Evolutionary conservation across 2,329 filamentous ascomycete genomes (phyloP).

Genomic region (Fusarium acutatum): DNA sequence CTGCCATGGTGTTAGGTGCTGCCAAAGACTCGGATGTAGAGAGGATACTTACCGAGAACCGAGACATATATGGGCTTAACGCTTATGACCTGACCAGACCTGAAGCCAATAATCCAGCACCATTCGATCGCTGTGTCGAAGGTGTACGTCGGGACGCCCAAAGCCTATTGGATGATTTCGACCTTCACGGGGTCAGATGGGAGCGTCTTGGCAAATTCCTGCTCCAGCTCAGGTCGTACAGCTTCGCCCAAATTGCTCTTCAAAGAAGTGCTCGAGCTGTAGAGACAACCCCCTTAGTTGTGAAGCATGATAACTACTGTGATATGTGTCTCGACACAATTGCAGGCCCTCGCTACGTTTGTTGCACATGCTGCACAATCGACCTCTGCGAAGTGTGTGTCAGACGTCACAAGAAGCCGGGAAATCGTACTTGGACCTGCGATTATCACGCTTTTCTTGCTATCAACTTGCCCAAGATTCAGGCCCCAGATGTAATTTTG

Average conservation of each 20-base stretch:
- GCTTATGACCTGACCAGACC: constrained; percentile 5
- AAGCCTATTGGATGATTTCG: constrained; percentile 9
- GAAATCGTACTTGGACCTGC: constrained; percentile 17
- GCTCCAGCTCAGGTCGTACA: constrained; percentile 9
- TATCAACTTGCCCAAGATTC: not conserved
- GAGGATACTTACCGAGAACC: constrained; percentile 3
- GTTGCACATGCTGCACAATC: constrained; percentile 6
- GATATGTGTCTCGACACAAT: constrained; percentile 16
- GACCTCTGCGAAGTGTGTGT: constrained; percentile 15
- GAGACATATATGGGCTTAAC: constrained; percentile 24
- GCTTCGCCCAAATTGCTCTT: constrained; percentile 22
- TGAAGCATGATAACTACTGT: constrained; percentile 16
- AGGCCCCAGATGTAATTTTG: not conserved
- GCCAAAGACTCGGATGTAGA: constrained; percentile 7
- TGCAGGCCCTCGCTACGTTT: not conserved
- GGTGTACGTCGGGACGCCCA: constrained; percentile 6
- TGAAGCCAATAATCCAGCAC: not conserved
- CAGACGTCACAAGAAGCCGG: not conserved
- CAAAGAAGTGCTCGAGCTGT: constrained; percentile 3
- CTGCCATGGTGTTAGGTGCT: constrained; percentile 11
- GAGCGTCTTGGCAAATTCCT: constrained; percentile 21
- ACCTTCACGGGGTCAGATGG: not conserved
- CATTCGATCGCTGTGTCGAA: constrained; percentile 4
- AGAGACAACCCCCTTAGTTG: constrained; percentile 3
- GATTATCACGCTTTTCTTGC: constrained; percentile 11